Evolutionary conservation across 2,329 filamentous ascomycete genomes (phyloP).

Genomic region (Stagonosporopsis cucurbitacearum): DNA sequence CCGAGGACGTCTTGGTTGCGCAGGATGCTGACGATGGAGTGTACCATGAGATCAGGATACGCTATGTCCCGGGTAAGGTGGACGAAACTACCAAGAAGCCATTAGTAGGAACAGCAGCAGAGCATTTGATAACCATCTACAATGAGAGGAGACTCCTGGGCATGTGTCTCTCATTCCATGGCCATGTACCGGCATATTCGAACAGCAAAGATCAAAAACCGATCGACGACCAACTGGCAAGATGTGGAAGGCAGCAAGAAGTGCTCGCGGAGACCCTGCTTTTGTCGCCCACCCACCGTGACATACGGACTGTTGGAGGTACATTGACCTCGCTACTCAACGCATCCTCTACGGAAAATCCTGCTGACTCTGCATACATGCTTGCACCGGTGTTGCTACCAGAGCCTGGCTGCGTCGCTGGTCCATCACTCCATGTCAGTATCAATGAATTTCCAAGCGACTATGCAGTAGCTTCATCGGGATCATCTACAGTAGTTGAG

Average conservation of each 20-base stretch:
- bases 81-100: conserved; percentile 4
- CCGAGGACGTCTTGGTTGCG: conserved; percentile 24
- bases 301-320: too few relatives aligned
- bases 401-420: too few relatives aligned
- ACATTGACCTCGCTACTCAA: neutral
- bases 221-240: neutral
- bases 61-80: conserved; percentile 24
- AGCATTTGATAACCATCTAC: conserved; percentile 23
- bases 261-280: neutral
- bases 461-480: neutral
- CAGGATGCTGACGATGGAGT: conserved; percentile 16
- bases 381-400: neutral
- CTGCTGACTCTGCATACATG: neutral
- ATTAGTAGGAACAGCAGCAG: conserved; percentile 14
- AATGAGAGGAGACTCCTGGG: conserved; percentile 21
- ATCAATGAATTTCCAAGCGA: neutral
- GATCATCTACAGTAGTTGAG: too few relatives aligned
- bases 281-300: neutral
- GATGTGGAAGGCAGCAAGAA: neutral
- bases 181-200: conserved; percentile 23
- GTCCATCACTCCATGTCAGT: neutral
- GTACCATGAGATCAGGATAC: conserved; percentile 21
- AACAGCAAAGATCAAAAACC: neutral
- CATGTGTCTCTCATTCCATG: conserved; percentile 18
- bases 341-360: neutral